A percentile compares a stretch with the other conserved stretches of the same genome.
These are phyloP conservation scores for Penicillium manginii DNA, from an alignment of 495 filamentous ascomycete genomes.

Conservation along the genomic window DNA sequence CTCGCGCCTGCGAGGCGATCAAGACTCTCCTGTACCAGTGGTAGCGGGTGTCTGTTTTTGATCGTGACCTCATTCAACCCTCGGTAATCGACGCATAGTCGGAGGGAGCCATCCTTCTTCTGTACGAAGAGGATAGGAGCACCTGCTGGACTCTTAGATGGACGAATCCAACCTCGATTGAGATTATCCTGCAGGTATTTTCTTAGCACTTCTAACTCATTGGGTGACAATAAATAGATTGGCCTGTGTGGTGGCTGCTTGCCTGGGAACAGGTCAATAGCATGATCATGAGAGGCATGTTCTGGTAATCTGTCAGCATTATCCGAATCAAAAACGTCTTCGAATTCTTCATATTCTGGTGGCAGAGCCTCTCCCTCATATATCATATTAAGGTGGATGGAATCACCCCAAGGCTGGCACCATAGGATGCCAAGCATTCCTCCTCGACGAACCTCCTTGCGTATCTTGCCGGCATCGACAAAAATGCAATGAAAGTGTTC, in stretches of 20 bases:
- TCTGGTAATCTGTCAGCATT: neutral
- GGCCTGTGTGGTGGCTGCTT: neutral
- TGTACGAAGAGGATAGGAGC: constrained; percentile 1
- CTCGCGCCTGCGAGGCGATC: constrained; percentile 3
- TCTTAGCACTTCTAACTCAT: neutral
- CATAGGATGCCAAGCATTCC: too few relatives aligned
- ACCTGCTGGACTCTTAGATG: neutral
- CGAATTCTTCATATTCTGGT: neutral
- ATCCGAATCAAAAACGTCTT: neutral
- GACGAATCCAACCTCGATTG: neutral
- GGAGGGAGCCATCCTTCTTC: neutral
- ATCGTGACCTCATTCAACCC: constrained; percentile 1
- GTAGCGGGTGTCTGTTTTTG: constrained; percentile 10
- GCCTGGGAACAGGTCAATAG: neutral
- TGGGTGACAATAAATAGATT: neutral
- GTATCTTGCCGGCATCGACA: too few relatives aligned
- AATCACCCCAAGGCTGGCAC: too few relatives aligned
- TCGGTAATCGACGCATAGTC: constrained; percentile 1
- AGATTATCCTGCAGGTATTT: neutral
- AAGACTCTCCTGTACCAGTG: constrained; percentile 12
- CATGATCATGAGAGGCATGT: neutral
- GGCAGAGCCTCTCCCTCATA: too few relatives aligned
- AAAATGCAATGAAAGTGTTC: too few relatives aligned
- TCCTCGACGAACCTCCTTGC: too few relatives aligned
- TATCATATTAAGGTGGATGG: too few relatives aligned